Conservation (phyloP, 2,329 filamentous ascomycete species). For the Escovopsis sp. region DNA sequence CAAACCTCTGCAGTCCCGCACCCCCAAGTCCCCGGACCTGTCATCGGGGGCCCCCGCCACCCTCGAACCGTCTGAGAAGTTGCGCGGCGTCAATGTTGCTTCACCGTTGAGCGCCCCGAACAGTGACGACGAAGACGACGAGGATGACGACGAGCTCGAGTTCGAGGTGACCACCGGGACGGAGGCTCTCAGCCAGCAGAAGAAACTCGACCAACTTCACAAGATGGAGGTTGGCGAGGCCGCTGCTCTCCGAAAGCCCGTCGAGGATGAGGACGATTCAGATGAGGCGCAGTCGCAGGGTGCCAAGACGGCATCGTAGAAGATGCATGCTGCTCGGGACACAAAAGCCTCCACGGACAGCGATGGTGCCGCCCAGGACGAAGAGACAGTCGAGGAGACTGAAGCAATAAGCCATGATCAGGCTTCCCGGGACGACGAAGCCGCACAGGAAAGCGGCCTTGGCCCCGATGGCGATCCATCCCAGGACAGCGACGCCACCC, state of each 20-base stretch:
- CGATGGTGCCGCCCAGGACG: not conserved
- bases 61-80: constrained; percentile 9
- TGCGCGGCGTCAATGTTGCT: constrained; percentile 10
- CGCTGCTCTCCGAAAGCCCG: constrained; percentile 29
- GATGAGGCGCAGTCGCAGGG: constrained; percentile 13
- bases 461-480: too few relatives aligned
- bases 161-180: constrained; percentile 32
- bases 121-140: constrained; percentile 26
- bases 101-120: constrained; percentile 19
- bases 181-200: constrained; percentile 28
- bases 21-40: constrained; percentile 9
- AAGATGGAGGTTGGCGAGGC: constrained; percentile 47
- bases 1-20: constrained; percentile 32
- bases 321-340: constrained; percentile 9
- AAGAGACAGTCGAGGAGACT: not conserved
- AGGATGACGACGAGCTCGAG: constrained; percentile 25
- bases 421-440: too few relatives aligned
- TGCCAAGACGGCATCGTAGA: constrained; percentile 18
- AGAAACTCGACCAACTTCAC: constrained; percentile 38
- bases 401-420: not conserved
- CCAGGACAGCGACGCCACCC: too few relatives aligned
- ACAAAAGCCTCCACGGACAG: not conserved
- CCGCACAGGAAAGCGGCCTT: too few relatives aligned
- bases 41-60: constrained; percentile 5
- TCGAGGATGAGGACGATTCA: constrained; percentile 25